Evolutionary conservation across 2,329 filamentous ascomycete species (phyloP).

Genomic region (Tolypocladium inflatum): DNA sequence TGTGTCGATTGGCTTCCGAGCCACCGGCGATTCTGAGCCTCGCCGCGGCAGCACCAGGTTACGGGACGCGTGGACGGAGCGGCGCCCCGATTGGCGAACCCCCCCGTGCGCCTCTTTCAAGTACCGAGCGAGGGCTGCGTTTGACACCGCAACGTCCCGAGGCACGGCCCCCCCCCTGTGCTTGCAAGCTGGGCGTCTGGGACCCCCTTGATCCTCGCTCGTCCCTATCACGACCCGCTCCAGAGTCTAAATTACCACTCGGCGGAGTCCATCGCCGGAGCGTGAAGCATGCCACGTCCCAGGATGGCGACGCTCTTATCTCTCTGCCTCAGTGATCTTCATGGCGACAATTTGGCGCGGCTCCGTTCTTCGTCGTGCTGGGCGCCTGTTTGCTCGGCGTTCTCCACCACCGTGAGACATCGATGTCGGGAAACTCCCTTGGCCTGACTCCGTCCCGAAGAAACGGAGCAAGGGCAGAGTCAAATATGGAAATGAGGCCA

Average conservation of each 20-base stretch:
- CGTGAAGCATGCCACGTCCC: conserved; percentile 1
- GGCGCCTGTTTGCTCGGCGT: neutral
- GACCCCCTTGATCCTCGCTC: neutral
- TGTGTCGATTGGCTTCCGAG: neutral
- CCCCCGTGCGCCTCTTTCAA: neutral
- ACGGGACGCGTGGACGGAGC: neutral
- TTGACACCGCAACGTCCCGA: neutral
- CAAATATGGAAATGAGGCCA: neutral
- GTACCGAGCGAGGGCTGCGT: neutral
- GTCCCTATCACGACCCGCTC: neutral
- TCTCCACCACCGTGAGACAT: conserved; percentile 1
- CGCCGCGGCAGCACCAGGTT: too few relatives aligned
- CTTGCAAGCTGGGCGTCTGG: neutral
- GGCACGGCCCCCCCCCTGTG: neutral
- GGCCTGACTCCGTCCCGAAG: neutral
- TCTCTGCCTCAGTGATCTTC: neutral
- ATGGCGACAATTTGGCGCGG: neutral
- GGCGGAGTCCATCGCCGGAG: neutral
- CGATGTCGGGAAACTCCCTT: neutral
- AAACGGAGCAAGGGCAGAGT: neutral
- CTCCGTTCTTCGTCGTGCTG: neutral
- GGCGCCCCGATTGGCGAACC: neutral
- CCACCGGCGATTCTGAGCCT: neutral
- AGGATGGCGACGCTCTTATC: neutral
- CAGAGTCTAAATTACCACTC: neutral